phyloP scores from a whole-genome alignment of 1,284 basidiomycete species.

The Singerocomus inundabilis region DNA sequence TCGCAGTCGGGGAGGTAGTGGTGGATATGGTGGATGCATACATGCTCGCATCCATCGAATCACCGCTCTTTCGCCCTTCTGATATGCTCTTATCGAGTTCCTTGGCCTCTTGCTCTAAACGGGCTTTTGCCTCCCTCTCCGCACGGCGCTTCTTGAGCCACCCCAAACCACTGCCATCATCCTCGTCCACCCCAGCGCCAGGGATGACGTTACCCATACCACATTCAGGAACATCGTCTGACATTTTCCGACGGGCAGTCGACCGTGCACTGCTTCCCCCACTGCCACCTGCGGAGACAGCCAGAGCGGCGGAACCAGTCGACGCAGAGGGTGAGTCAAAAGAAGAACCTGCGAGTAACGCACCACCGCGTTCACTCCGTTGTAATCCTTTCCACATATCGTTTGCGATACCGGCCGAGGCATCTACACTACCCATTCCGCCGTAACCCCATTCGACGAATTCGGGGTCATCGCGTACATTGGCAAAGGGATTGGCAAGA shows the following conservation, averaged over 20 bases:
- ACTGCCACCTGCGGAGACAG: not conserved
- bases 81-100: constrained; percentile 12
- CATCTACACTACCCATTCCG: constrained; percentile 72
- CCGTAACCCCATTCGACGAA: constrained; percentile 87
- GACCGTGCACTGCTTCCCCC: constrained; percentile 11
- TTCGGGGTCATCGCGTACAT: constrained; percentile 58
- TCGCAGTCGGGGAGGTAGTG: constrained; percentile 26
- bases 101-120: constrained; percentile 38
- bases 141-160: constrained; percentile 65
- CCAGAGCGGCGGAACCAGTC: not conserved
- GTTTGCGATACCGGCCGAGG: constrained; percentile 27
- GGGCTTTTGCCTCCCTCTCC: constrained; percentile 42
- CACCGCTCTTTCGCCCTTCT: constrained; percentile 25
- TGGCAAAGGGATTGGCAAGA: constrained; percentile 50
- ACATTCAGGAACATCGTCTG: constrained; percentile 16
- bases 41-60: constrained; percentile 27
- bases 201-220: constrained; percentile 27
- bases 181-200: constrained; percentile 39
- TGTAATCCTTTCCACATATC: constrained; percentile 34
- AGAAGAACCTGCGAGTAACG: constrained; percentile 19
- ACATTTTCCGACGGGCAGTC: constrained; percentile 22
- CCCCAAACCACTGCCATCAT: constrained; percentile 73
- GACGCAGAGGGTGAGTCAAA: not conserved
- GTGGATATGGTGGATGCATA: constrained; percentile 27
- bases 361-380: constrained; percentile 29